These are phyloP conservation scores for Alternaria alternata DNA, from an alignment of 2,329 filamentous ascomycete species.

Conservation along the genomic window DNA sequence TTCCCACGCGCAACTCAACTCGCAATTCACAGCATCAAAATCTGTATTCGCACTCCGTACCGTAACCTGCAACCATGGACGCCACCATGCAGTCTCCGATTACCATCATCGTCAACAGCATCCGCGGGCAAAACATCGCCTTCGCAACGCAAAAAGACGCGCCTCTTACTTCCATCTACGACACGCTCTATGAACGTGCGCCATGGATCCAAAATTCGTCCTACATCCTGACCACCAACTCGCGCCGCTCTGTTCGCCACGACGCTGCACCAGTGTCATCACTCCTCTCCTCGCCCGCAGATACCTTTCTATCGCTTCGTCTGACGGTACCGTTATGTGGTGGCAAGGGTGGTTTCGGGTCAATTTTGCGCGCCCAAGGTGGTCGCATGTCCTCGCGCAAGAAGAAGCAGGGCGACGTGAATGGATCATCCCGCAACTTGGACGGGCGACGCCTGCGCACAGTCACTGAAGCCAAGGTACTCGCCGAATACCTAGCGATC, in stretches of 20 bases:
- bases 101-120: constrained; percentile 79
- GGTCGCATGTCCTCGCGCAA: constrained; percentile 98
- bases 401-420: constrained; percentile 83
- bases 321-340: constrained; percentile 82
- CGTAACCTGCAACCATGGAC: constrained; percentile 30
- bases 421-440: constrained; percentile 90
- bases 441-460: constrained; percentile 90
- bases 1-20: background rate
- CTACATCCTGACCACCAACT: constrained; percentile 82
- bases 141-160: constrained; percentile 74
- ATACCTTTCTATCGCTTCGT: constrained; percentile 82
- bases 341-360: constrained; percentile 97
- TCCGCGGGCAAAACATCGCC: constrained; percentile 82
- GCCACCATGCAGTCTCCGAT: constrained; percentile 34
- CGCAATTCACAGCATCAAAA: background rate
- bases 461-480: constrained; percentile 91
- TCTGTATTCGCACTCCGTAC: background rate
- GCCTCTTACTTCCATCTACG: constrained; percentile 77
- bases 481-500: constrained; percentile 92
- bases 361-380: constrained; percentile 93
- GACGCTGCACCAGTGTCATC: constrained; percentile 66
- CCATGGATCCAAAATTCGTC: constrained; percentile 64
- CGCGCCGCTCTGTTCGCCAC: constrained; percentile 72
- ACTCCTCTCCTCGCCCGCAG: constrained; percentile 64
- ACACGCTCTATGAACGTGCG: constrained; percentile 64